These are phyloP conservation scores for Alternaria atra DNA, from an alignment of 2,329 filamentous ascomycete genomes.

Conservation along the genomic window DNA sequence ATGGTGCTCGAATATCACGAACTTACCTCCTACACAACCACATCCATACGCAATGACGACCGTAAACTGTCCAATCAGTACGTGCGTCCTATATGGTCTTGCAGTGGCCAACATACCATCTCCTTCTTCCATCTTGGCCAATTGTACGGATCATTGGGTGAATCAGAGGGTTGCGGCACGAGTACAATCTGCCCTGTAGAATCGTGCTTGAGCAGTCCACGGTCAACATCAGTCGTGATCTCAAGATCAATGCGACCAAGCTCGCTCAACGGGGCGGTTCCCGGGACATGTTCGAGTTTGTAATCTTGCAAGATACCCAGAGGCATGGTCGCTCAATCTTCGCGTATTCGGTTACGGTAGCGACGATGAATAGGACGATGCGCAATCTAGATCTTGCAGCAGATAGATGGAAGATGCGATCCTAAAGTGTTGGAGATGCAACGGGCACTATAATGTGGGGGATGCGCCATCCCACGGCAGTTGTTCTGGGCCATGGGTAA, in stretches of 20 bases:
- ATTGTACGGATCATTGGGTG: slow-evolving; percentile 62
- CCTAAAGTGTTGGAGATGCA: background rate
- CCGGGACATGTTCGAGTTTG: slow-evolving; percentile 35
- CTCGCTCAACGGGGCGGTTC: slow-evolving; percentile 34
- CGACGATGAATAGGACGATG: background rate
- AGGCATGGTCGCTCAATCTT: slow-evolving; percentile 25
- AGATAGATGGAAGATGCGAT: background rate
- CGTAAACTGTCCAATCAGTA: slow-evolving; percentile 23
- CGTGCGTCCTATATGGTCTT: background rate
- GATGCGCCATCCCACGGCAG: slow-evolving; percentile 2
- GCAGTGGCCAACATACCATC: slow-evolving; percentile 8
- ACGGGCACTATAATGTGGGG: slow-evolving; percentile 18
- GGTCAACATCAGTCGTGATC: slow-evolving; percentile 22
- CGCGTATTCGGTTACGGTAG: background rate
- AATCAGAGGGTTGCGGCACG: slow-evolving; percentile 62
- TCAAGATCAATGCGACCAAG: slow-evolving; percentile 27
- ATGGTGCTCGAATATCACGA: background rate
- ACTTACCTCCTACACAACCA: slow-evolving; percentile 33
- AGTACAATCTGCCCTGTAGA: slow-evolving; percentile 54
- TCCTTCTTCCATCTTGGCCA: slow-evolving; percentile 53
- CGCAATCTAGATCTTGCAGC: background rate
- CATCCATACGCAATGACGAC: slow-evolving; percentile 35
- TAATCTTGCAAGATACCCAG: slow-evolving; percentile 33
- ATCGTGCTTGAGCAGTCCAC: slow-evolving; percentile 33
- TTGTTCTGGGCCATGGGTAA: slow-evolving; percentile 2